phyloP scores from a whole-genome alignment of 495 filamentous ascomycete species.

The Collariella sp. region DNA sequence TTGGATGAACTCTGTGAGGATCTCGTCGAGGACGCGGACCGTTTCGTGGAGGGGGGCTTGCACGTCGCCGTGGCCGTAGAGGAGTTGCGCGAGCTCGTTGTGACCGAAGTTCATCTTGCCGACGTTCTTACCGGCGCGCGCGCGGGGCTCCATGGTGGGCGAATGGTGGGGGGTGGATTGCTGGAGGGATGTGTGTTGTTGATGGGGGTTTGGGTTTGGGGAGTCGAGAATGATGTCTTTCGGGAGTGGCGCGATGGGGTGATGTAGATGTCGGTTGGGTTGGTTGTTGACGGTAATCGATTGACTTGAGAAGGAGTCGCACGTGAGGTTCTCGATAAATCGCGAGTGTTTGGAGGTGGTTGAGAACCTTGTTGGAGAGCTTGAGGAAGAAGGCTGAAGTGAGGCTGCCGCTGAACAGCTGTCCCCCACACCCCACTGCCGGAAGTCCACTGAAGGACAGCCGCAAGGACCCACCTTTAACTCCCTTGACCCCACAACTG shows the following conservation, averaged over 20 bases:
- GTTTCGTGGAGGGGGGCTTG: slow-evolving; percentile 66
- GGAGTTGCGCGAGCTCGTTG: slow-evolving; percentile 66
- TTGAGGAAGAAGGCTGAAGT: slow-evolving; percentile 3
- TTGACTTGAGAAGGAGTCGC: not conserved
- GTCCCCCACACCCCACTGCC: not conserved
- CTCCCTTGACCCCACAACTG: not conserved
- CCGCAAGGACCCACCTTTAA: not conserved
- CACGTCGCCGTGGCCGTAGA: slow-evolving; percentile 80
- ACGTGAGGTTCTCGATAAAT: not conserved
- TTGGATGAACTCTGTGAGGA: slow-evolving; percentile 83
- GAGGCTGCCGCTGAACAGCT: slow-evolving; percentile 1
- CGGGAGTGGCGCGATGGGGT: too few relatives aligned
- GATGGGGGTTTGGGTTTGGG: too few relatives aligned
- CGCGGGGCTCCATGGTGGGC: slow-evolving; percentile 58
- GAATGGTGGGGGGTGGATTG: not conserved
- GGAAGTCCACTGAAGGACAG: not conserved
- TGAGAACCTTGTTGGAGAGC: not conserved
- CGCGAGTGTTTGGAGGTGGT: not conserved
- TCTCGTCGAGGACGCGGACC: slow-evolving; percentile 81
- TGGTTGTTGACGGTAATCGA: not conserved
- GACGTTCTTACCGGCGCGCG: slow-evolving; percentile 70
- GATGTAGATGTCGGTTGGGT: not conserved
- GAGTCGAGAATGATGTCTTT: too few relatives aligned
- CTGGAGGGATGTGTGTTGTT: not conserved
- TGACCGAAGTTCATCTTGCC: slow-evolving; percentile 79